Evolutionary conservation across 176 grass and related monocot species (phyloP), one percentile per base, ranked within the genome.

Genomic region (Triticum dicoccoides): DNA sequence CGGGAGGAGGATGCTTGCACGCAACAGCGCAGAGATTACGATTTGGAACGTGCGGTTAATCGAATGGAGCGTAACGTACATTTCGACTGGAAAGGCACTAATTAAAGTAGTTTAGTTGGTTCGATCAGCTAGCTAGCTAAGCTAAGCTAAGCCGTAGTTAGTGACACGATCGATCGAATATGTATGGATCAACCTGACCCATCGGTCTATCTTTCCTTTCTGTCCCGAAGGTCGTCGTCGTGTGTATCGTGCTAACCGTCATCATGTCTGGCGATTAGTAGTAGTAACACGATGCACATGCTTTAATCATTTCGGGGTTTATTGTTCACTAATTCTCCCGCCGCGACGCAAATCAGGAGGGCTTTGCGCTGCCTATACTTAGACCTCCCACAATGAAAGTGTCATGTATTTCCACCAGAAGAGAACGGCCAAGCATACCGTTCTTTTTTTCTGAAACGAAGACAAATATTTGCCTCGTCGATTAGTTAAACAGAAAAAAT

Each of bases 1-100:
- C 18, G 6, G 39, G 6, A 47, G 56, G 87, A 68, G 51, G 76
- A 87, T 84, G 59, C 89, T 91, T 91, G 89, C 81, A 84, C 85
- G 85, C 69, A 84, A 87, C 69, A 79, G 75, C 85, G 11, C 35
- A 11, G 3, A 67, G 56, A 64, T 73, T 74, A 2, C 27, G 54
- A 9, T 51, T 81, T 80, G 78, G 85, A 73, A 59, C 54, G 34
- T 35, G 67, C 35, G 67, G 54, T 78, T 78, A 76, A 79, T 73
- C 24, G 75, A 74, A 82, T 87, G 44, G 41, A 12, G 7, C 4
- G 30, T 17, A 77, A 77, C 8, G 59, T 52, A 51, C 73, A 51
- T 8, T 64, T 45, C 20, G 82, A 76, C 80, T 47, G 61, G 61
- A 27, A 35, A 61, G 44, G 82, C 82, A 89, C 82, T 85, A 76